These are phyloP conservation scores for Aspergillus sp. DNA, from an alignment of 2,329 filamentous ascomycete species.

Conservation along the genomic window DNA sequence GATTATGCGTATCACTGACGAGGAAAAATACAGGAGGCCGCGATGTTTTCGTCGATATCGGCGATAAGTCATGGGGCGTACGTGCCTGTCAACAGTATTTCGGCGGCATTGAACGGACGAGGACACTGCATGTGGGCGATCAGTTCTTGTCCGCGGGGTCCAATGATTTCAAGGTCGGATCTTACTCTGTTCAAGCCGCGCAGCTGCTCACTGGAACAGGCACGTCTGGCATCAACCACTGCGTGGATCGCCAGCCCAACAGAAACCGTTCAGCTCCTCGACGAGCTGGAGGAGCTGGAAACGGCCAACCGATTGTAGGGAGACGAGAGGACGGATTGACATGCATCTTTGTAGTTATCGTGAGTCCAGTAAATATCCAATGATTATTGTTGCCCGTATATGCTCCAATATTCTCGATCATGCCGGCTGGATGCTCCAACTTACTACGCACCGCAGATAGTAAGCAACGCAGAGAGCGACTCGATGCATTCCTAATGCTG, in stretches of 20 bases:
- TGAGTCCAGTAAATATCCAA: no score
- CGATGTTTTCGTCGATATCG: constrained; percentile 97
- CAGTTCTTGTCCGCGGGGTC: constrained; percentile 92
- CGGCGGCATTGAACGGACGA: constrained; percentile 61
- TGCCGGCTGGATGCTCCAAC: no score
- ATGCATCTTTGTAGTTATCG: no score
- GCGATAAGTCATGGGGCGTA: constrained; percentile 95
- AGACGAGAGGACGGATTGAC: no score
- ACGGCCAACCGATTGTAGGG: constrained; percentile 1
- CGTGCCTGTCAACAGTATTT: constrained; percentile 88
- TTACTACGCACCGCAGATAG: no score
- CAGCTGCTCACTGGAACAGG: constrained; percentile 31
- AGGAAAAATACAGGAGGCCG: constrained; percentile 54
- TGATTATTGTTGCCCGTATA: no score
- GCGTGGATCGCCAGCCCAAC: constrained; percentile 91
- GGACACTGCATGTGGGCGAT: constrained; percentile 86
- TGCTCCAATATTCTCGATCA: no score
- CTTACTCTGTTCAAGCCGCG: background rate
- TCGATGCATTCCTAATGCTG: no score
- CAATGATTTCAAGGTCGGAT: constrained; percentile 80
- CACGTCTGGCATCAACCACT: constrained; percentile 80
- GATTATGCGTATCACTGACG: background rate
- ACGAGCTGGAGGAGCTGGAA: constrained; percentile 60
- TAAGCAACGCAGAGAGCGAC: no score
- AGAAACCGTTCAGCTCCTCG: constrained; percentile 81